Conservation (phyloP, 2,329 filamentous ascomycete genomes). For the Zarea fungicola region DNA sequence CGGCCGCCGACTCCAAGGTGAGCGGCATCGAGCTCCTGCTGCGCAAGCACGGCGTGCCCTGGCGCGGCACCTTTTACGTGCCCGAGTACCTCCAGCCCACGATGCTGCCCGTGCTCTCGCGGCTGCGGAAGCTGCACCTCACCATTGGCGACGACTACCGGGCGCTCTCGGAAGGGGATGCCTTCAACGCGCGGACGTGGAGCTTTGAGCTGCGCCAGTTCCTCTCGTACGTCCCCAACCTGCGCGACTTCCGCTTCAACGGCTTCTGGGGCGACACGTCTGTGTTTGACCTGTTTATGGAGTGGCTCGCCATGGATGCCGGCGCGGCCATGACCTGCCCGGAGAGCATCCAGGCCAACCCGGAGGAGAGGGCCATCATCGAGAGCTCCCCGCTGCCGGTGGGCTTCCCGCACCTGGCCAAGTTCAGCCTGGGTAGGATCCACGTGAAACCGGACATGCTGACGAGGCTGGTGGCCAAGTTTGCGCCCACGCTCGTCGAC, state of each 20-base stretch:
- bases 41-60: constrained; percentile 21
- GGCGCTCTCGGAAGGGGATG: not conserved
- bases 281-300: constrained; percentile 27
- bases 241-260: constrained; percentile 52
- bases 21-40: constrained; percentile 39
- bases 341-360: not conserved
- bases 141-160: constrained; percentile 10
- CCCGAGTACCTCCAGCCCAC: constrained; percentile 31
- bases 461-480: constrained; percentile 34
- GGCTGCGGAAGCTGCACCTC: constrained; percentile 40
- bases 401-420: constrained; percentile 29
- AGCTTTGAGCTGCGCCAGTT: constrained; percentile 28
- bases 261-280: constrained; percentile 8
- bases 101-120: constrained; percentile 36
- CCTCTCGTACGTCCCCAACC: constrained; percentile 32
- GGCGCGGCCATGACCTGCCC: not conserved
- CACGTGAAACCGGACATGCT: constrained; percentile 25
- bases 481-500: constrained; percentile 36
- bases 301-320: constrained; percentile 30
- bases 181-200: not conserved
- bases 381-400: constrained; percentile 21
- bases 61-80: constrained; percentile 40
- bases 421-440: constrained; percentile 40
- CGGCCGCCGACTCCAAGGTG: constrained; percentile 31
- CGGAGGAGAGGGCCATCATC: constrained; percentile 2